These are phyloP conservation scores for Penicillium capsulatum DNA, from an alignment of 2,329 filamentous ascomycete genomes.

Conservation along the genomic window DNA sequence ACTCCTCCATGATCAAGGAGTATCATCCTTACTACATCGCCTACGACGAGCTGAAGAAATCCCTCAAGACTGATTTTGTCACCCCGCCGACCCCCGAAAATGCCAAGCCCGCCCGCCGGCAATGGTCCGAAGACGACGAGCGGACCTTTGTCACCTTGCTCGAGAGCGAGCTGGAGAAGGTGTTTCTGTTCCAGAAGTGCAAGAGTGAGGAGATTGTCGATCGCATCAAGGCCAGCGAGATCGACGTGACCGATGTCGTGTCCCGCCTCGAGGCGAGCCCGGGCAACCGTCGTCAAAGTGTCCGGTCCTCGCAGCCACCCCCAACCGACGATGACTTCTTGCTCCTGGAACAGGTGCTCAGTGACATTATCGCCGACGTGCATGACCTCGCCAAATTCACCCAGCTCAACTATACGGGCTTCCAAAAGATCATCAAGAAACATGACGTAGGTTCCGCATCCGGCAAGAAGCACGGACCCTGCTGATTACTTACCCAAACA, in stretches of 20 bases:
- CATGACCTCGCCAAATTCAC: slow-evolving; percentile 98
- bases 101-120: slow-evolving; percentile 50
- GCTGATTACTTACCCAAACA: slow-evolving; percentile 34
- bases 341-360: slow-evolving; percentile 87
- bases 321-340: slow-evolving; percentile 90
- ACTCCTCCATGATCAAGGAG: slow-evolving; percentile 91
- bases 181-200: slow-evolving; percentile 94
- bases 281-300: slow-evolving; percentile 30
- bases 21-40: slow-evolving; percentile 98
- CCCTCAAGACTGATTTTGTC: slow-evolving; percentile 71
- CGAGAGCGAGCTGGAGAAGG: slow-evolving; percentile 91
- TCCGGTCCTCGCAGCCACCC: slow-evolving; percentile 19
- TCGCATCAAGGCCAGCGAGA: slow-evolving; percentile 80
- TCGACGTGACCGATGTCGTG: slow-evolving; percentile 85
- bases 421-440: slow-evolving; percentile 99
- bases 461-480: background rate
- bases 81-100: slow-evolving; percentile 46
- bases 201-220: slow-evolving; percentile 95
- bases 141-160: slow-evolving; percentile 79
- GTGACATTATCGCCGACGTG: slow-evolving; percentile 96
- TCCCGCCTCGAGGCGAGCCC: slow-evolving; percentile 62
- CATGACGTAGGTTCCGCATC: slow-evolving; percentile 67
- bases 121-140: slow-evolving; percentile 92
- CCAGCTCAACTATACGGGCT: slow-evolving; percentile 96
- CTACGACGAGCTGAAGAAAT: slow-evolving; percentile 87